Evolutionary conservation across 2,329 filamentous ascomycete species (phyloP).

Genomic region (Xylariales sp.): DNA sequence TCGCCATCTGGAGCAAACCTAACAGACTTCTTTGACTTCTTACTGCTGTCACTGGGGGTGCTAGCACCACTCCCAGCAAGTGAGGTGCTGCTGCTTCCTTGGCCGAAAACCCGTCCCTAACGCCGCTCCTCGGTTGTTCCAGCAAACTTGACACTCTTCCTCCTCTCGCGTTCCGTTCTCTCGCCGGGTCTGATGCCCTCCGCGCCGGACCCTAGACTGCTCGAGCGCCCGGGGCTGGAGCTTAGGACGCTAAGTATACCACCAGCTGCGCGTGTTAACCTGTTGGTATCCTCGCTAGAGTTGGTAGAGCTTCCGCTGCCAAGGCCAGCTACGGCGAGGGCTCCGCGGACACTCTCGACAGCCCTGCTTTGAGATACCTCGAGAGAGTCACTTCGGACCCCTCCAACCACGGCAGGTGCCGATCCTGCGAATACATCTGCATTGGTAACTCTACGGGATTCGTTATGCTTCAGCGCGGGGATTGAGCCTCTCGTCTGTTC

Average conservation of each 20-base stretch:
- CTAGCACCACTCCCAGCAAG: background rate
- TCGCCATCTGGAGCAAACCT: no score
- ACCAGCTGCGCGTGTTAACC: slow-evolving; percentile 15
- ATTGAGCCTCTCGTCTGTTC: slow-evolving; percentile 31
- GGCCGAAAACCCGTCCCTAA: slow-evolving; percentile 13
- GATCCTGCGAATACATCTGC: slow-evolving; percentile 11
- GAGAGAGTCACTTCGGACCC: slow-evolving; percentile 43
- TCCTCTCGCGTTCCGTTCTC: slow-evolving; percentile 44
- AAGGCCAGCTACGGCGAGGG: slow-evolving; percentile 32
- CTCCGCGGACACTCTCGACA: slow-evolving; percentile 55
- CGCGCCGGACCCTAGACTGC: slow-evolving; percentile 6
- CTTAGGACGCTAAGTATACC: slow-evolving; percentile 47
- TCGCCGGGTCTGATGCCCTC: slow-evolving; percentile 19
- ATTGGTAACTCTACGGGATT: background rate
- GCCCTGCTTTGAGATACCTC: slow-evolving; percentile 56
- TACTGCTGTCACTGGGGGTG: background rate
- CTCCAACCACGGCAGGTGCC: slow-evolving; percentile 16
- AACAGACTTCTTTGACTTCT: background rate
- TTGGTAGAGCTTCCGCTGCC: slow-evolving; percentile 12
- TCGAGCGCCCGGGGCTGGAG: slow-evolving; percentile 40
- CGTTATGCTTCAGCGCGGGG: slow-evolving; percentile 10
- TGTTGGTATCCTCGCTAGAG: slow-evolving; percentile 3
- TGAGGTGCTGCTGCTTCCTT: background rate
- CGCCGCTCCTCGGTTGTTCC: slow-evolving; percentile 29
- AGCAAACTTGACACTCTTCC: slow-evolving; percentile 62